Base-by-base conservation (phyloP, 2,329 filamentous ascomycete genomes). In the Sporothrix sp. region DNA sequence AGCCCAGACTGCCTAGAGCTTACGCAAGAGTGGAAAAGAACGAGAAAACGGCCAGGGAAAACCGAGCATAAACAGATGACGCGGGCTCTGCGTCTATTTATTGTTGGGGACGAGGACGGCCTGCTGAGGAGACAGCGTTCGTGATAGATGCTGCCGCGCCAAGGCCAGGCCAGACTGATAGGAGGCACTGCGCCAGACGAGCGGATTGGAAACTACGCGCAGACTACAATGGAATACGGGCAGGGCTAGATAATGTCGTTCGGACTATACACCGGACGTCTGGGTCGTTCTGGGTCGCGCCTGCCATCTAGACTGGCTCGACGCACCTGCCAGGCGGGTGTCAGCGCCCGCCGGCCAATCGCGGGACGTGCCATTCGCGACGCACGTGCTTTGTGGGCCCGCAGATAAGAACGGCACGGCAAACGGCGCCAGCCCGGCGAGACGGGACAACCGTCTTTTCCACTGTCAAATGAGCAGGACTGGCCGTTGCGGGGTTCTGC, bases 261-360 rank as follows among this genome's bases (percentile, higher is more conserved):
- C 42, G 42, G 42, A 45, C 42, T 45, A 45, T 45, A 45, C 42
- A 45, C 16, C 42, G 30, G 20, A 10, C 16, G 42, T 10, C 30
- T 33, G 42, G 28, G 28, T 13, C 10, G 16, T 21, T 16, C 16
- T n/a, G 42, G 42, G 14, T 43, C 25, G n/a, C 14, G 23, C 14
- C 39, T 10, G 10, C 25, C 25, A 30, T 9, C 25, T n/a, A 13
- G 16, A 8, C 36, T 20, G 36, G 36, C 13, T n/a, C 33, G 14
- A 36, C n/a, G n/a, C n/a, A n/a, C n/a, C n/a, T n/a, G n/a, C n/a
- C n/a, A n/a, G n/a, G n/a, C n/a, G n/a, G n/a, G n/a, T n/a, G n/a
- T n/a, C n/a, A n/a, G n/a, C n/a, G n/a, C n/a, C 6, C 25, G 25
- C 25, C 25, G 25, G 25, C 25, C 25, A 28, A 28, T 28, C 5